Percentiles rank a stretch among this genome's conserved stretches.
phyloP scores from a whole-genome alignment of 352 stramenopile species.

The Globisporangium splendens region DNA sequence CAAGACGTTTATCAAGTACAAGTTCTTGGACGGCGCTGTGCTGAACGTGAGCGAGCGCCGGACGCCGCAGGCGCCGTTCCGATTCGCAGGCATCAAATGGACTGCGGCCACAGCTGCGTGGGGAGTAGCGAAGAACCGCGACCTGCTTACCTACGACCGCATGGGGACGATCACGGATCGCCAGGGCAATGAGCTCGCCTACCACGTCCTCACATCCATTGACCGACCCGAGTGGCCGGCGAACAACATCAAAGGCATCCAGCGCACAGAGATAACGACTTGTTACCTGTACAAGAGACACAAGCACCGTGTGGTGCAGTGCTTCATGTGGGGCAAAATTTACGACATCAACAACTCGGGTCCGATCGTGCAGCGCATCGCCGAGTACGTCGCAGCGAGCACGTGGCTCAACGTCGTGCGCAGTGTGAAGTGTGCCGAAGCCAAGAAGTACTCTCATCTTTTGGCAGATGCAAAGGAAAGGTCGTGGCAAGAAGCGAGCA shows the following conservation, averaged over 20 bases:
- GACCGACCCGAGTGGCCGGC: slow-evolving; percentile 17
- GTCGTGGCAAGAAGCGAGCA: no score
- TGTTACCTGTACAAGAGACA: slow-evolving; percentile 36
- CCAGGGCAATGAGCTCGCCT: slow-evolving; percentile 14
- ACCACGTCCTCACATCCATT: slow-evolving; percentile 20
- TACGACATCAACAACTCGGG: slow-evolving; percentile 9
- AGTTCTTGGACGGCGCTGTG: slow-evolving; percentile 25
- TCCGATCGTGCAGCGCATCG: neutral
- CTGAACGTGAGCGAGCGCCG: slow-evolving; percentile 31
- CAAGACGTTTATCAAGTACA: slow-evolving; percentile 29
- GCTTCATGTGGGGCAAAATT: slow-evolving; percentile 34
- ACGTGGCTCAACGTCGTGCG: neutral
- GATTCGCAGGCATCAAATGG: slow-evolving; percentile 45
- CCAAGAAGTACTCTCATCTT: no score
- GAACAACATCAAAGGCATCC: slow-evolving; percentile 22
- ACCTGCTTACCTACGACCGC: slow-evolving; percentile 26
- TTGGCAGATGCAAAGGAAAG: no score
- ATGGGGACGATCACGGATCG: slow-evolving; percentile 8
- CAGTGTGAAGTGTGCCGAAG: no score
- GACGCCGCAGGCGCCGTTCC: slow-evolving; percentile 24
- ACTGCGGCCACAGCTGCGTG: slow-evolving; percentile 24
- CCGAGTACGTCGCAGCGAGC: slow-evolving; percentile 21
- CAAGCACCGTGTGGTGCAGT: slow-evolving; percentile 26
- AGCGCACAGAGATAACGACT: slow-evolving; percentile 31
- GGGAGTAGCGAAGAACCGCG: slow-evolving; percentile 21